A percentile compares a stretch with the other conserved stretches of the same genome.
Conservation (phyloP, 495 filamentous ascomycete genomes). For the Viridothelium virens region DNA sequence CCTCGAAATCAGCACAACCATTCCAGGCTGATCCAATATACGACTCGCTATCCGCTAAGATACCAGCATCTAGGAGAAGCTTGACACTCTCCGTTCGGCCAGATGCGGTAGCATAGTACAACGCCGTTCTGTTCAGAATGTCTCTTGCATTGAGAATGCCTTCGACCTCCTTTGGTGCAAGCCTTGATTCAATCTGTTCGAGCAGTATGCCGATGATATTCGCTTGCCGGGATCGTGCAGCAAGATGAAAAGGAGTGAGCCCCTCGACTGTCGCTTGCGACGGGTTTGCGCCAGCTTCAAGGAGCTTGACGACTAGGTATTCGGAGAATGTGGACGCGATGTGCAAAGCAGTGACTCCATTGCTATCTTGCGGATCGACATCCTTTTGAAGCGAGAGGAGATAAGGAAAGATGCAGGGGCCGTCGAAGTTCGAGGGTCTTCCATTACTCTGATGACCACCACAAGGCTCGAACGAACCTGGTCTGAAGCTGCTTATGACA, state of each 20-base stretch:
- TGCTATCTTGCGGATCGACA: slow-evolving; percentile 7
- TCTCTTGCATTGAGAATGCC: slow-evolving; percentile 13
- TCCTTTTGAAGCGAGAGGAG: slow-evolving; percentile 6
- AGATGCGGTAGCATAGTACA: slow-evolving; percentile 18
- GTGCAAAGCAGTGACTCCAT: slow-evolving; percentile 20
- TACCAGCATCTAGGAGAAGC: slow-evolving; percentile 4
- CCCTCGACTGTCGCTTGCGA: slow-evolving; percentile 5
- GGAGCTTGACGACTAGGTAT: slow-evolving; percentile 10
- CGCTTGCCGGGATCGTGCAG: slow-evolving; percentile 8
- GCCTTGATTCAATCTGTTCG: background rate
- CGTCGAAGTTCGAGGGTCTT: background rate
- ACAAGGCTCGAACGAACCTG: background rate
- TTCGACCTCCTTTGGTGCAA: background rate
- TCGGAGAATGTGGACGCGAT: slow-evolving; percentile 15
- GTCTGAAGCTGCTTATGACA: background rate
- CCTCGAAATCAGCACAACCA: slow-evolving; percentile 15
- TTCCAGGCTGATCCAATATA: slow-evolving; percentile 6
- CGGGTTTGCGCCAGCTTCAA: slow-evolving; percentile 16
- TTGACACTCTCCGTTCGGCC: slow-evolving; percentile 14
- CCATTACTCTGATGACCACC: background rate
- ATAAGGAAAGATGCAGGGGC: background rate
- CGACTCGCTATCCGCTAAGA: background rate
- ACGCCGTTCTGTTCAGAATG: slow-evolving; percentile 3
- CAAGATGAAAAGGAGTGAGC: slow-evolving; percentile 14
- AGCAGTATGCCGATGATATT: slow-evolving; percentile 18